A percentile compares a stretch with the other conserved stretches of the same genome.
phyloP scores from a whole-genome alignment of 495 filamentous ascomycete genomes.

The Alectoria sarmentosa region DNA sequence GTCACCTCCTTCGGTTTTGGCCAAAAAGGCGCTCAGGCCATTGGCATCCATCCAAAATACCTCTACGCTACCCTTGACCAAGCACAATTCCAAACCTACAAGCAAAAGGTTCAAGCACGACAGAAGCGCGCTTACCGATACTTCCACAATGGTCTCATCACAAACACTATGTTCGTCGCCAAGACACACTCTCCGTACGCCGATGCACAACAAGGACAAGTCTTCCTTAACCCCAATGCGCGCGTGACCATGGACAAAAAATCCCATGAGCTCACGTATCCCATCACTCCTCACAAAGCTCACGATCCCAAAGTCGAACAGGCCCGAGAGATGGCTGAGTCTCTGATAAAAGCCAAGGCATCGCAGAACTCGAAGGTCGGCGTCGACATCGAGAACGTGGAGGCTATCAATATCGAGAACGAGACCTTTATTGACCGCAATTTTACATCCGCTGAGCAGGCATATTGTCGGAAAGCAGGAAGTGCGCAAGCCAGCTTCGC shows the following conservation, averaged over 20 bases:
- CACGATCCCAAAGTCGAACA: conserved; percentile 41
- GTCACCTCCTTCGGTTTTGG: conserved; percentile 99
- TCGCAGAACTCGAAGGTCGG: conserved; percentile 74
- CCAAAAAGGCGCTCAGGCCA: conserved; percentile 95
- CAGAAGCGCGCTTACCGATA: conserved; percentile 98
- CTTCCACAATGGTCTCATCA: conserved; percentile 95
- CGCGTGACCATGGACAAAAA: conserved; percentile 82
- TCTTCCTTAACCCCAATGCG: conserved; percentile 93
- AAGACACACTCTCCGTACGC: conserved; percentile 87
- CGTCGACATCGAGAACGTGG: conserved; percentile 83
- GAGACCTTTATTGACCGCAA: conserved; percentile 93
- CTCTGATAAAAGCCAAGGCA: conserved; percentile 64
- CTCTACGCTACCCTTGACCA: conserved; percentile 91
- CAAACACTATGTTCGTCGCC: conserved; percentile 93
- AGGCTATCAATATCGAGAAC: conserved; percentile 82
- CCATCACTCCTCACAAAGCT: conserved; percentile 53
- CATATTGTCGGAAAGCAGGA: conserved; percentile 74
- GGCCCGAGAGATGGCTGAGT: conserved; percentile 73
- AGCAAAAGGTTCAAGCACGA: conserved; percentile 75
- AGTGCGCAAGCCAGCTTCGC: conserved; percentile 79
- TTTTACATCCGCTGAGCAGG: conserved; percentile 75
- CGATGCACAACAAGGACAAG: conserved; percentile 72
- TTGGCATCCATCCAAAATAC: conserved; percentile 95
- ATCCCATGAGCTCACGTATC: conserved; percentile 65
- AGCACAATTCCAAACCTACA: conserved; percentile 74